Evolutionary conservation across 768 basidiomycete genomes (phyloP), one percentile per base, ranked within the genome.

Genomic region (Termitomyces sp.): DNA sequence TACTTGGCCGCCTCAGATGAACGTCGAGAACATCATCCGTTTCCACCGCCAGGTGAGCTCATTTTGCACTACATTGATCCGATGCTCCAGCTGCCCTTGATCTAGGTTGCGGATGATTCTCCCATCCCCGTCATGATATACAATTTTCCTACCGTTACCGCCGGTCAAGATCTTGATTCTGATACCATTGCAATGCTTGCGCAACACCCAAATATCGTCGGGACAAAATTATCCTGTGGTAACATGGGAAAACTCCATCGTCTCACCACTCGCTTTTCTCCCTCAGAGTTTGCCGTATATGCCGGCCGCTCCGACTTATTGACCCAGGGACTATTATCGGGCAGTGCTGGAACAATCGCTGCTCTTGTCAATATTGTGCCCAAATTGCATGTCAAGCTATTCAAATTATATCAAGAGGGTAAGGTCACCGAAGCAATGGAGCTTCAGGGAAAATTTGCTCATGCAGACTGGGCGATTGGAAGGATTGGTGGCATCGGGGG

Each of bases 201-300:
- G 3, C 69, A 79, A 44, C 91, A 92, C 67, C 88, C 88, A 6
- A 93, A 94, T 71, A 90, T 91, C 61, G 87, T 93, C 57, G 92
- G 92, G 57, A 84, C 81, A 50, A 94, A 89, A 71, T 77, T 94
- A 23, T 93, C 92, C 32, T 93, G 91, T 67, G 91, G 87, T 5
- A 87, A 85, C 62, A 83, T 94, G 56, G 90, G 91, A 21, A 94
- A 93, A 69, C 82, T 91, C 44, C 84, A 88, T 53, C 85, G 91
- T 17, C 75, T 94, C 43, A 80, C 86, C 12, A 80, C 83, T 4
- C 73, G 79, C 34, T 82, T 83, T 59, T 70, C 81, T 6, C 60
- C 75, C 3, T 65, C 73, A 3, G 74, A 83, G 41, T 88, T 89
- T 61, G 80, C 85, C 3, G 82, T 89, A n/a, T 85, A 86, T 63